A percentile compares a stretch with the other conserved stretches of the same genome.
Conservation (phyloP, 768 basidiomycete genomes). For the Mycena sanguinolenta region DNA sequence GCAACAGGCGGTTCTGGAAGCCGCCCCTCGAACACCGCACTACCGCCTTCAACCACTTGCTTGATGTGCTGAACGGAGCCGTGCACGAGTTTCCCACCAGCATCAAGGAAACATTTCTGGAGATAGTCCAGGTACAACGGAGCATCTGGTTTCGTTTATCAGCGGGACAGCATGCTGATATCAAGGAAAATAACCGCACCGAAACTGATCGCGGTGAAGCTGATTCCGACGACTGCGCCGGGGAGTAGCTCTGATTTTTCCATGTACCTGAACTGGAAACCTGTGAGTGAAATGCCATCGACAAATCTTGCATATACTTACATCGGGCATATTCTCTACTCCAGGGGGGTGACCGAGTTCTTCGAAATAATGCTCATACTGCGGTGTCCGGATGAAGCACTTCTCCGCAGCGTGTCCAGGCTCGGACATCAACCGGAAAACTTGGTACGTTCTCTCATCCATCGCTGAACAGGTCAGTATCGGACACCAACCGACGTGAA, state of each 20-base stretch:
- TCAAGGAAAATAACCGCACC: too few relatives aligned
- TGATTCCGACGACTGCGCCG: too few relatives aligned
- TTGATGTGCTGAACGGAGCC: constrained; percentile 69
- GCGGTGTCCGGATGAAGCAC: constrained; percentile 60
- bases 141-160: constrained; percentile 54
- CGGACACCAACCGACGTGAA: neutral
- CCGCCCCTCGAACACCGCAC: constrained; percentile 35
- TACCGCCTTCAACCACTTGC: constrained; percentile 66
- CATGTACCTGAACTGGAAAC: constrained; percentile 27
- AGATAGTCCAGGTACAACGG: constrained; percentile 76
- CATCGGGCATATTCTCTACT: constrained; percentile 55
- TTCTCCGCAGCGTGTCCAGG: too few relatives aligned
- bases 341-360: constrained; percentile 40
- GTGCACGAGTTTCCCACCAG: constrained; percentile 60
- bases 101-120: constrained; percentile 67
- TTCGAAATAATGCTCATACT: constrained; percentile 59
- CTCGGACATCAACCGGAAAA: constrained; percentile 66
- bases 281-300: neutral
- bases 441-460: constrained; percentile 68
- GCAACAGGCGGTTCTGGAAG: constrained; percentile 30
- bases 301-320: constrained; percentile 30
- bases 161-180: neutral
- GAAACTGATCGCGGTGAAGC: too few relatives aligned
- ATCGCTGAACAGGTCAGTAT: constrained; percentile 50
- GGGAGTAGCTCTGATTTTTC: too few relatives aligned